Conservation (phyloP, 1,139 yeast genomes). For the Hyphopichia wangnamkhiaoensis region DNA sequence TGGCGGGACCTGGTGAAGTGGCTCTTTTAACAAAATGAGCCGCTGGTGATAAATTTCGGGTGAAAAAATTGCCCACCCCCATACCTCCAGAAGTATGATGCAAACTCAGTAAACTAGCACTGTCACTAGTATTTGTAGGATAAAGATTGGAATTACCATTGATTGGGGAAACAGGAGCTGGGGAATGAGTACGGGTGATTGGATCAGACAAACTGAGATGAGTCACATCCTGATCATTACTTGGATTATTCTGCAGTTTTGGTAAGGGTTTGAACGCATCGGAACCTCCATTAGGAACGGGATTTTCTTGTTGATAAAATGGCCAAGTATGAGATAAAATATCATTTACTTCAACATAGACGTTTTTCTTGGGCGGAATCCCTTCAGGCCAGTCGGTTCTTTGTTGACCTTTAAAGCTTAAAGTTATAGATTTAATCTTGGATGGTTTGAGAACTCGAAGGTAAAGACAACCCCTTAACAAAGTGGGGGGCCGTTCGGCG, state of each 20-base stretch:
- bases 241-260: conserved; percentile 1
- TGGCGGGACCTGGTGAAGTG: conserved; percentile 35
- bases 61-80: conserved; percentile 23
- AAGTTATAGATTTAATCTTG: conserved; percentile 67
- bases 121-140: conserved; percentile 8
- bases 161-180: conserved; percentile 7
- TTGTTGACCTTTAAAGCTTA: conserved; percentile 70
- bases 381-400: conserved; percentile 99
- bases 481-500: conserved; percentile 71
- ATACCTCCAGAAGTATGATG: conserved; percentile 3
- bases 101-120: not conserved
- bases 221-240: conserved; percentile 29
- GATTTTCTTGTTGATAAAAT: conserved; percentile 58
- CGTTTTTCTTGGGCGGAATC: conserved; percentile 82
- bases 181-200: conserved; percentile 20
- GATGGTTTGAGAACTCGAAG: conserved; percentile 72
- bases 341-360: conserved; percentile 63
- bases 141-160: not conserved
- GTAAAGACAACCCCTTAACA: conserved; percentile 80
- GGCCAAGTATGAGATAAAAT: conserved; percentile 90
- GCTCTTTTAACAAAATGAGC: conserved; percentile 40
- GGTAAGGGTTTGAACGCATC: conserved; percentile 36
- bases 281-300: conserved; percentile 54
- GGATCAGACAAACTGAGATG: conserved; percentile 34
- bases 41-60: conserved; percentile 29